Base-by-base conservation (phyloP, 257 asterid species). In the Solanum peruvianum region DNA sequence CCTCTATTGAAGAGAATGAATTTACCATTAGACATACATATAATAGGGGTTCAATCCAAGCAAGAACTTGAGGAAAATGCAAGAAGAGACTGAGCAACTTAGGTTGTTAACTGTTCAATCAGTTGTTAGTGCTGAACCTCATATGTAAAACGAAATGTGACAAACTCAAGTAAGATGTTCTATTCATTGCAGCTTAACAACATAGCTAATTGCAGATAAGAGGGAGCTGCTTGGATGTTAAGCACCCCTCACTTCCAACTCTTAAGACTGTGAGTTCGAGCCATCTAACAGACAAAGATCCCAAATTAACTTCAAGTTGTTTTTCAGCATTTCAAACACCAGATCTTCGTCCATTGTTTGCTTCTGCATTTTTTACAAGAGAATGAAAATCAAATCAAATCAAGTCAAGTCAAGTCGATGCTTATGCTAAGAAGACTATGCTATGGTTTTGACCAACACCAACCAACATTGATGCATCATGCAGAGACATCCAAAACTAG, bases 231-330 rank as follows among this genome's bases (percentile, higher is more conserved):
- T 56, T 20, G 25, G 64, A 56, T 56, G 64, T 11, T 56, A 56
- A 56, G 64, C 25, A 56, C 64, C 64, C 4, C 4, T 56, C 25
- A 56, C 64, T 56, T 56, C 11, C 64, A 20, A 56, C 11, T 20
- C 25, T 56, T 56, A 56, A 18, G 25, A 56, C 2, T 7, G 11
- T 56, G 11, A 18, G 4, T 56, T 56, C 23, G 64, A 56, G 25
- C 25, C 64, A 83, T 66, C 78, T 70, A 87, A 81, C 66, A 91
- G 56, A 44, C 86, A 89, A 87, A 86, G 16, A 60, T 86, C 91
- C 95, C 95, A 91, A 52, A 91, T 90, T 86, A 92, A 58, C 88
- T 86, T 89, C 82, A 93, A 71, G 89, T 89, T 89, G 56, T 90
- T 88, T 76, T 81, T 41, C 60, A 93, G 90, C 91, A 86, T 91